phyloP scores from a whole-genome alignment of 2,329 filamentous ascomycete genomes.

The Fusarium sp. region DNA sequence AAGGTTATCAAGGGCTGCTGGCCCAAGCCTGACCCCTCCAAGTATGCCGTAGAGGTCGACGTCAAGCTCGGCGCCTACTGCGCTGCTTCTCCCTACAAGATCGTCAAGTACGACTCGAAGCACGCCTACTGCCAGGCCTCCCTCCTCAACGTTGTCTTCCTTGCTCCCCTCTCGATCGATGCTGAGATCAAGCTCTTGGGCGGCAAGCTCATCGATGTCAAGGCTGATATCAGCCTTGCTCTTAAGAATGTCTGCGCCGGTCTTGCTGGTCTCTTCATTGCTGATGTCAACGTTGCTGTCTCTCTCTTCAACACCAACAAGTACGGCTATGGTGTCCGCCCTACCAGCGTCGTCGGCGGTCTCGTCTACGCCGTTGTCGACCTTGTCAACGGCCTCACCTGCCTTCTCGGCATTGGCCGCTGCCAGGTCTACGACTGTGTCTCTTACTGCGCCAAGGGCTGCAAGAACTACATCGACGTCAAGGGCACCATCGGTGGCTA shows the following conservation, averaged over 20 bases:
- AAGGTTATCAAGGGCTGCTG: constrained; percentile 50
- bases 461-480: constrained; percentile 57
- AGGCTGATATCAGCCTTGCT: constrained; percentile 47
- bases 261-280: constrained; percentile 54
- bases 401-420: constrained; percentile 51
- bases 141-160: constrained; percentile 54
- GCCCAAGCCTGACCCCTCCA: constrained; percentile 51
- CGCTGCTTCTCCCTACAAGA: constrained; percentile 54
- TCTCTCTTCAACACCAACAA: constrained; percentile 57
- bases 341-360: constrained; percentile 47
- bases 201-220: constrained; percentile 46
- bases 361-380: constrained; percentile 47
- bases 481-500: constrained; percentile 49
- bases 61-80: constrained; percentile 53
- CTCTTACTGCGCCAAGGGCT: constrained; percentile 57
- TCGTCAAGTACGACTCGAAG: constrained; percentile 52
- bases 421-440: constrained; percentile 57
- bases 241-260: constrained; percentile 54
- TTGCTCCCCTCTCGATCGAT: constrained; percentile 49
- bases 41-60: constrained; percentile 43
- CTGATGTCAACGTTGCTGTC: constrained; percentile 51
- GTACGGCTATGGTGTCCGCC: constrained; percentile 50
- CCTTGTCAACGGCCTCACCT: constrained; percentile 45
- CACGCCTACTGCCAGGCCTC: constrained; percentile 57
- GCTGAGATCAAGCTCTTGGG: constrained; percentile 48